phyloP scores from a whole-genome alignment of 169 alveolate genomes.

The Cryptosporidium baileyi region DNA sequence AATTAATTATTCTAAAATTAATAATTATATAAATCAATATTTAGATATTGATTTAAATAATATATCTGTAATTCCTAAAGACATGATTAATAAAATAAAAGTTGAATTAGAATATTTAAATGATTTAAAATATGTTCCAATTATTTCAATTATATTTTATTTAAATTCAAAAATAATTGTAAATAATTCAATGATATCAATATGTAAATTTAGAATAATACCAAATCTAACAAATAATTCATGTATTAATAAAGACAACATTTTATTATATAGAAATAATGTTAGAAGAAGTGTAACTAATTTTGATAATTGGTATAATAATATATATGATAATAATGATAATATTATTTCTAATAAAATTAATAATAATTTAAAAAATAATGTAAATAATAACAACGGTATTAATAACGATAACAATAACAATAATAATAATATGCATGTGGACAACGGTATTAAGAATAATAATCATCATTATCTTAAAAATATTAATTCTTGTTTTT shows the following conservation, averaged over 20 bases:
- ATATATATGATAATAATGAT: too few species aligned
- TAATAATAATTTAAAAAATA: not conserved
- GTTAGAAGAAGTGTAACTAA: conserved; percentile 3
- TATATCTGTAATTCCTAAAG: not conserved
- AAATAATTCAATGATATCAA: not conserved
- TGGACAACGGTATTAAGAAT: too few species aligned
- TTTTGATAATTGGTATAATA: not conserved
- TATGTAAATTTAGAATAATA: not conserved
- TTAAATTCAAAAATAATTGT: not conserved
- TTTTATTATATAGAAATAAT: not conserved
- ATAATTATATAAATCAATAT: not conserved
- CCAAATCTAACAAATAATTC: not conserved
- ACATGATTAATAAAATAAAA: not conserved
- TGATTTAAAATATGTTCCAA: conserved; percentile 48
- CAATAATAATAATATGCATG: too few species aligned
- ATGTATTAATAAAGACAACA: not conserved
- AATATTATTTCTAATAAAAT: not conserved
- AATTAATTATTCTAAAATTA: not conserved
- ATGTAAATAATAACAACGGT: too few species aligned
- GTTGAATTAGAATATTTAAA: conserved; percentile 17
- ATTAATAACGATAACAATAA: too few species aligned
- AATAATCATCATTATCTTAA: not conserved
- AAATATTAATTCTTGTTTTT: not conserved
- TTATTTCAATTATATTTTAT: not conserved
- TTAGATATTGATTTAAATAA: not conserved